These are phyloP conservation scores for Colletotrichum camelliae DNA, from an alignment of 2,329 filamentous ascomycete genomes.

Conservation along the genomic window DNA sequence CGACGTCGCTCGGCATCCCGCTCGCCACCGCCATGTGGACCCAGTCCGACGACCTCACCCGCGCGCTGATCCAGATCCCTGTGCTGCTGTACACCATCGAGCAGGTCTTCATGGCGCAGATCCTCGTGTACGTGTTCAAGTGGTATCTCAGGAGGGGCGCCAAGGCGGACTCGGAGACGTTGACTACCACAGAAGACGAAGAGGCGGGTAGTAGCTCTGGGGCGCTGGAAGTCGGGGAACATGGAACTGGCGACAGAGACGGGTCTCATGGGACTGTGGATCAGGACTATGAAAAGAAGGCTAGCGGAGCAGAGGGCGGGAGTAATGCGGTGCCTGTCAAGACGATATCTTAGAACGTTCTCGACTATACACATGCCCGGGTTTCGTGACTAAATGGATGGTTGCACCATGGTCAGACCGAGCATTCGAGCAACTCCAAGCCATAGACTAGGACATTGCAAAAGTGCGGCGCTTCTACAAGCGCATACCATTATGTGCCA, in stretches of 20 bases:
- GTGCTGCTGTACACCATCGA: constrained; percentile 68
- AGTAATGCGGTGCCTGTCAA: background rate
- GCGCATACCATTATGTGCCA: background rate
- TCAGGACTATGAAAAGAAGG: background rate
- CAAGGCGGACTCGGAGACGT: constrained; percentile 26
- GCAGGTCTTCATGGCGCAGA: constrained; percentile 54
- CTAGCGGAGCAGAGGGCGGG: background rate
- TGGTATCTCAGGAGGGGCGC: constrained; percentile 43
- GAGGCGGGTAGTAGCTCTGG: background rate
- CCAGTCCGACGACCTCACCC: constrained; percentile 56
- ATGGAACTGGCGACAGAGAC: background rate
- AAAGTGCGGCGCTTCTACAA: background rate
- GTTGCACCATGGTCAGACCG: background rate
- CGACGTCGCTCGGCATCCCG: constrained; percentile 73
- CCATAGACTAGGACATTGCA: background rate
- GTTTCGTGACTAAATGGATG: background rate
- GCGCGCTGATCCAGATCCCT: constrained; percentile 66
- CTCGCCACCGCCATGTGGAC: constrained; percentile 72
- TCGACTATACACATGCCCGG: background rate
- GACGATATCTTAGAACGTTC: background rate
- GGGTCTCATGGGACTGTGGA: background rate
- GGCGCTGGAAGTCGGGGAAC: background rate
- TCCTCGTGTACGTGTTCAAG: constrained; percentile 51
- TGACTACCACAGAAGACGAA: constrained; percentile 20
- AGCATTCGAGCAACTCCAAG: background rate